Base-by-base conservation (phyloP, 169 alveolate species). In the Plasmodium adleri region DNA sequence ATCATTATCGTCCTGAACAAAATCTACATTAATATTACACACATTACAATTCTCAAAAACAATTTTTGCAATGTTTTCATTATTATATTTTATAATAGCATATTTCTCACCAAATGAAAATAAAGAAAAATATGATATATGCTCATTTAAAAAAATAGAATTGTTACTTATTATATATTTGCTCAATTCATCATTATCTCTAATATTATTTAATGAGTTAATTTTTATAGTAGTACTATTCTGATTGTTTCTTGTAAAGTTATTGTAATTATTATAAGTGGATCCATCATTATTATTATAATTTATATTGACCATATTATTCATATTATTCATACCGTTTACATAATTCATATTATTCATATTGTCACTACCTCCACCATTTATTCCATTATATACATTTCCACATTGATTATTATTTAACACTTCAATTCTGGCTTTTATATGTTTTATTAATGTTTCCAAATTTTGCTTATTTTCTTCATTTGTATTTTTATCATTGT, bases 1-100 rank as follows among this genome's bases (percentile, higher is more conserved):
- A n/a, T 66, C 89, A n/a, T 45, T 58, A 28, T 83, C 91, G 10
- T 83, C 91, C n/a, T 67, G 91, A 3, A 83, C 91, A 54, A 83
- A 83, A 13, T 83, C 91, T 26, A 45, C 91, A 32, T 68, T 67
- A 43, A 83, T 83, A 28, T 58, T 68, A 12, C 20, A 83, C 73
- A 83, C 67, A 24, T 3, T 10, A 64, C 91, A 83, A 45, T 83
- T 83, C 17, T 68, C 54, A 24, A 83, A 67, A 12, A 83, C 91
- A 20, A 54, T 83, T 32, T 72, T 54, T 26, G 91, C 91, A 15
- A 70, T 59, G 45, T 68, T 83, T 20, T 83, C 74, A 47, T 67
- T 83, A 17, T 8, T 56, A 28, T 83, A 83, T 58, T 83, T 83
- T 13, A 83, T 83, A 26, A 83, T 83, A 15, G 91, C 91, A 58